phyloP scores from a whole-genome alignment of 768 basidiomycete species.

The Boletus reticuloceps region DNA sequence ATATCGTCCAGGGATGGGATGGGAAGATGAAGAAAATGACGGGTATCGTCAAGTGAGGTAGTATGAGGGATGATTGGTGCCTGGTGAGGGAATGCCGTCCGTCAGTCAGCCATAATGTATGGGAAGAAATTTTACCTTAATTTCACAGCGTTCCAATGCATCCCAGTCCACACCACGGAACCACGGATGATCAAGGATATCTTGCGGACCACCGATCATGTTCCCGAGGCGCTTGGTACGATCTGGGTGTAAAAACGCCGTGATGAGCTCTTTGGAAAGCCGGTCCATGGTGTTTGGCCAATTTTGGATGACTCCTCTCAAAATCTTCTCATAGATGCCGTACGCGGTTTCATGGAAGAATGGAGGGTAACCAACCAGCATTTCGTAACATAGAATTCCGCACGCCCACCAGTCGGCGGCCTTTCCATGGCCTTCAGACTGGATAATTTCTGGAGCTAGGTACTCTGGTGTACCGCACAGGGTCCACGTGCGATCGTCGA shows the following conservation, averaged over 20 bases:
- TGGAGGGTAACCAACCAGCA: slow-evolving; percentile 98
- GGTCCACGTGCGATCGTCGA: slow-evolving; percentile 97
- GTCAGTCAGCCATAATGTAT: neutral
- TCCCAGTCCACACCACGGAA: slow-evolving; percentile 95
- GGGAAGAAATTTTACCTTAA: slow-evolving; percentile 54
- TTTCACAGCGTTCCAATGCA: slow-evolving; percentile 81
- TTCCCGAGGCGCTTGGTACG: slow-evolving; percentile 90
- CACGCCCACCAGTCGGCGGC: slow-evolving; percentile 99
- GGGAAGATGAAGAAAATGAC: slow-evolving; percentile 80
- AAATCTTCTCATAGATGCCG: slow-evolving; percentile 97
- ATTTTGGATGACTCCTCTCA: slow-evolving; percentile 72
- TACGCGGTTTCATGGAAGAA: slow-evolving; percentile 99
- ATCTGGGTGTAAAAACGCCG: slow-evolving; percentile 88
- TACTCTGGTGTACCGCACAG: slow-evolving; percentile 96
- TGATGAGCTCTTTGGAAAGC: slow-evolving; percentile 85
- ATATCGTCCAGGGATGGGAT: slow-evolving; percentile 76
- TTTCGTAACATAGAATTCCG: slow-evolving; percentile 95
- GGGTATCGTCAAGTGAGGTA: slow-evolving; percentile 76
- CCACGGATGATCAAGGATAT: slow-evolving; percentile 91
- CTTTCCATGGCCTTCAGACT: slow-evolving; percentile 96
- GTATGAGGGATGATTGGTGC: slow-evolving; percentile 86
- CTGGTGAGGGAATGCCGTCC: slow-evolving; percentile 36
- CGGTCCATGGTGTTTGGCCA: slow-evolving; percentile 92
- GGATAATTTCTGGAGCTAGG: slow-evolving; percentile 96
- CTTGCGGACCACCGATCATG: slow-evolving; percentile 87